Base-by-base conservation (phyloP, 768 basidiomycete species). In the Boletus pseudopeckii region DNA sequence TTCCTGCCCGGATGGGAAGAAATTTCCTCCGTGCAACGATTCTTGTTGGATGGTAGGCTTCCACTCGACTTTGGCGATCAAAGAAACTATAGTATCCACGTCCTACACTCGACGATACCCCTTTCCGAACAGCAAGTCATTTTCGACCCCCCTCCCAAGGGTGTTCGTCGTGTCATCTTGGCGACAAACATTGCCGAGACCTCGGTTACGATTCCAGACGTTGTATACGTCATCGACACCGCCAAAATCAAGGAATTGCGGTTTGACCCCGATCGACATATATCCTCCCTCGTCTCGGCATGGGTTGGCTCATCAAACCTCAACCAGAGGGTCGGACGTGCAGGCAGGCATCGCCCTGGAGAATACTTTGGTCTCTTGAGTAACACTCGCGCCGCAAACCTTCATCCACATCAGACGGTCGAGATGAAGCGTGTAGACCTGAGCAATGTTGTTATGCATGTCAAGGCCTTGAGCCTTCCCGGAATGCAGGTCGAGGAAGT, bases 171-270 rank as follows among this genome's bases (percentile, higher is more conserved):
- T 24, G 78, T 98, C 64, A 96, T 98, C 60, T 77, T 98, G 45
- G 83, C 94, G 5, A 98, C 95, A 37, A 97, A 97, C 67, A 93
- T 97, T 42, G 94, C 94, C 13, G 95, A 98, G 72, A 95, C 94
- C 4, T 94, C 92, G 5, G 79, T 97, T 60, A 98, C 95, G 5
- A 96, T 98, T 60, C 93, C 93, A 1, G 91, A 96, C 59, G 91
- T 97, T 24, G 91, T 96, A 10, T 94, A 91, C 62, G 95, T 98
- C 30, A 84, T 98, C 41, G 96, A 98, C 64, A 81, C 89, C 0
- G 95, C 82, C 17, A 86, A 87, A 62, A 79, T 93, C 64, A 97
- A 97, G 71, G 90, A 95, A 70, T 82, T 89, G 63, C 80, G 84
- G 15, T 98, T 92, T 63, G 92, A 98, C 62, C 92, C 95, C 1